Base-by-base conservation (phyloP, 2,329 filamentous ascomycete species). In the Trichoderma oligosporum region DNA sequence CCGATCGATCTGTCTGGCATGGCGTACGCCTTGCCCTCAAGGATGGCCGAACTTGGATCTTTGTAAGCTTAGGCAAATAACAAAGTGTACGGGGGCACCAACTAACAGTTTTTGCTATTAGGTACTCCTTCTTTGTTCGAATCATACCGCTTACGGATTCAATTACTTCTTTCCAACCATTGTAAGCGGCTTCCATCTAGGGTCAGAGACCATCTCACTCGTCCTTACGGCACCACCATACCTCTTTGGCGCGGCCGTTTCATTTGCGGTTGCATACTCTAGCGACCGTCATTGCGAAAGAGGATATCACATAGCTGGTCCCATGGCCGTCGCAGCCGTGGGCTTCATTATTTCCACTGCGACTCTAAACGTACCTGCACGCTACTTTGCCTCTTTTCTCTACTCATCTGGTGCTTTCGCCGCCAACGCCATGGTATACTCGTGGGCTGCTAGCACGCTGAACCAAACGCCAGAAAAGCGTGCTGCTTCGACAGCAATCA, bases 191-290 rank as follows among this genome's bases (percentile, higher is more conserved):
- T 54, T 54, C 29, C 64, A n/a, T 73, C 81, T 0, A 75, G 76
- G 0, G 80, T 78, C 67, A 70, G 67, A 48, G 70, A 80, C 76
- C 2, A 71, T 78, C 33, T 80, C 78, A 0, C 70, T 82, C 3
- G 73, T 78, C 1, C 72, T 82, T 2, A 81, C 78, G 7, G 70
- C 67, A 38, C 66, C 67, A 9, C 66, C 68, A 1, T 71, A 69
- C 57, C 59, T 71, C 11, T 62, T 70, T 22, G 65, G 69, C n/a
- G 69, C 65, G 2, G 56, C 58, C 16, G 60, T 68, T 12, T 63
- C 65, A 2, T 63, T 70, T 49, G 48, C 59, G 4, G 57, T 62
- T 1, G 65, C 64, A 0, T 67, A 61, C 60, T 64, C 61, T 0
- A 76, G 75, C 2, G 77, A 75, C 5, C 67, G 66, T 6, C 69